These are phyloP conservation scores for Linnemannia schmuckeri DNA, from an alignment of 192 early-diverging fungal species.

Conservation along the genomic window DNA sequence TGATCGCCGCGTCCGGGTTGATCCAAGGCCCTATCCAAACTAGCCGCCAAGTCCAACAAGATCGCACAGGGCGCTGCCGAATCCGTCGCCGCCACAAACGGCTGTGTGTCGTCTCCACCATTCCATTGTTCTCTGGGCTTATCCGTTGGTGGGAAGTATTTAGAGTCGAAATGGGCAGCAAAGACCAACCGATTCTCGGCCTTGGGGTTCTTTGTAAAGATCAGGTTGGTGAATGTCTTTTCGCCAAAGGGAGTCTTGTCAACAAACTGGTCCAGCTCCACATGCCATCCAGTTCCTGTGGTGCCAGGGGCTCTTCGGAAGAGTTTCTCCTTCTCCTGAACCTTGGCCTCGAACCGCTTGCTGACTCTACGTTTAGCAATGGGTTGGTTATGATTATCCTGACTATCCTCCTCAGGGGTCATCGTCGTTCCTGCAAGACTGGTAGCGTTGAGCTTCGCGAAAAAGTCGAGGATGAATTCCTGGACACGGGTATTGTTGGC, in stretches of 20 bases:
- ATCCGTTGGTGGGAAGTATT: conserved; percentile 72
- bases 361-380: not conserved
- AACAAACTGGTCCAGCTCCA: conserved; percentile 85
- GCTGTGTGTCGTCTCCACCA: conserved; percentile 54
- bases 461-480: conserved; percentile 74
- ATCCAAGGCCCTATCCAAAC: conserved; percentile 74
- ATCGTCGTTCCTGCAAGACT: conserved; percentile 14
- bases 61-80: conserved; percentile 93
- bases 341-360: not conserved
- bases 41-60: conserved; percentile 84
- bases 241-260: conserved; percentile 82
- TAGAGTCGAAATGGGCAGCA: conserved; percentile 95
- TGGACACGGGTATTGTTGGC: conserved; percentile 77
- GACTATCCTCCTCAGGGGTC: not conserved
- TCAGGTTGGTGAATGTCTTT: conserved; percentile 86
- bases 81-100: conserved; percentile 92
- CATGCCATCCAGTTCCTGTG: conserved; percentile 69
- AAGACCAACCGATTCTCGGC: conserved; percentile 82
- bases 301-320: conserved; percentile 14
- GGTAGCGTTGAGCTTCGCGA: conserved; percentile 63
- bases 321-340: not conserved
- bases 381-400: not conserved
- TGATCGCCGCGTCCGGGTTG: conserved; percentile 39
- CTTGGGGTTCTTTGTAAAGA: conserved; percentile 88
- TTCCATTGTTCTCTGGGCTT: conserved; percentile 8